Conservation (phyloP, 2,329 filamentous ascomycete species). For the Claviceps pusilla region DNA sequence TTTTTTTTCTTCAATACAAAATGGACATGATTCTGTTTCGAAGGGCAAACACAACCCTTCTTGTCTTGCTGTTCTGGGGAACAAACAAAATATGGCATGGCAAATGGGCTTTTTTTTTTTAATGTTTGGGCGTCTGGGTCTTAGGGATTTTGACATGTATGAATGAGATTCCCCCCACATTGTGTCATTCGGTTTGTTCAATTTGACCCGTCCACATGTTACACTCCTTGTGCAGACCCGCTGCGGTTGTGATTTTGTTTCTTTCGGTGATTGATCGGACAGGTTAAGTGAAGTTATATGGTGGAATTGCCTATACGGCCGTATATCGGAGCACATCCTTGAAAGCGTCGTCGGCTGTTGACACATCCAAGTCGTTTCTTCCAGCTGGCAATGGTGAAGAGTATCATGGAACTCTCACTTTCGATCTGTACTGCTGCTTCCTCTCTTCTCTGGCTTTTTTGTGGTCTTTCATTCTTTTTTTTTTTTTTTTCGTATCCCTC, state of each 20-base stretch:
- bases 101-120: conserved; percentile 4
- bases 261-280: too few relatives aligned
- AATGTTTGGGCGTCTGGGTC: conserved; percentile 23
- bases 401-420: too few relatives aligned
- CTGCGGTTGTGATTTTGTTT: neutral
- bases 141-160: conserved; percentile 24
- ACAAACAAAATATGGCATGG: conserved; percentile 2
- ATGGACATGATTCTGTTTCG: neutral
- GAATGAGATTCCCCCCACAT: conserved; percentile 24
- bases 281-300: too few relatives aligned
- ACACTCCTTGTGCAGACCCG: too few relatives aligned
- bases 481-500: neutral
- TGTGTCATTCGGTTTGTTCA: conserved; percentile 23
- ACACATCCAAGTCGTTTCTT: too few relatives aligned
- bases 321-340: too few relatives aligned
- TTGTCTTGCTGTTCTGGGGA: neutral
- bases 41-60: neutral
- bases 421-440: neutral
- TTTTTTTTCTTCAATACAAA: neutral
- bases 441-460: neutral
- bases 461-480: neutral
- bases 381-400: too few relatives aligned
- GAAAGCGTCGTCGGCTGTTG: too few relatives aligned
- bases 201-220: conserved; percentile 16
- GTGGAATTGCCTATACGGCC: too few relatives aligned